Conservation (phyloP, 2,329 filamentous ascomycete species). For the Xylaria sp. region DNA sequence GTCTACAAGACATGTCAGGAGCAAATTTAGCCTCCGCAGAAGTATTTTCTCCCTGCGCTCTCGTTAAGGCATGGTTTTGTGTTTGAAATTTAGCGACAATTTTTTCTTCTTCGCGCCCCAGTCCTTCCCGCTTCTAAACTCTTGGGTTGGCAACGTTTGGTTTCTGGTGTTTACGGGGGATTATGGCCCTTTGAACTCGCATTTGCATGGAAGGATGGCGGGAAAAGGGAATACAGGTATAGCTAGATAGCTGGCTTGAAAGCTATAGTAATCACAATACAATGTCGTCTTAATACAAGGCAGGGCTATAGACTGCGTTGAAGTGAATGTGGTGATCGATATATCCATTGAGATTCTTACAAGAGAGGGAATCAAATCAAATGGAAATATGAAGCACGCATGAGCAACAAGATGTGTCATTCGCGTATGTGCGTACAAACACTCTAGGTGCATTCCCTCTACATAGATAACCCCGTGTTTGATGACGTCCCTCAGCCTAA, state of each 20-base stretch:
- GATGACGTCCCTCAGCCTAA: neutral
- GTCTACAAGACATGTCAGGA: neutral
- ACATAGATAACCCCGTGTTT: neutral
- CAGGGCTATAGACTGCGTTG: neutral
- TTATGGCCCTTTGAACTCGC: constrained; percentile 1
- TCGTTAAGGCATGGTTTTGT: neutral
- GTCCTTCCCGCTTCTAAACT: too few relatives aligned
- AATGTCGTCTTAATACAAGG: constrained; percentile 6
- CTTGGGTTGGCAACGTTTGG: neutral
- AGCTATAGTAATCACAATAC: constrained; percentile 8
- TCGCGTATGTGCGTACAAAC: too few relatives aligned
- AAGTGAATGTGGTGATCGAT: neutral
- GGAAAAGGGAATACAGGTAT: constrained; percentile 16
- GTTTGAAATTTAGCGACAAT: neutral
- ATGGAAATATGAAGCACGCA: too few relatives aligned
- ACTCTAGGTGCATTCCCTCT: too few relatives aligned
- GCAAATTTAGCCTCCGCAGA: neutral
- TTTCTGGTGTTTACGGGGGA: constrained; percentile 11
- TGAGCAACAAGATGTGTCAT: too few relatives aligned
- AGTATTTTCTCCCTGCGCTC: neutral
- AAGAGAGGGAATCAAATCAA: too few relatives aligned
- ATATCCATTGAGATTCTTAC: neutral
- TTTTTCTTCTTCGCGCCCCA: neutral
- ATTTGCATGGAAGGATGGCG: constrained; percentile 27
- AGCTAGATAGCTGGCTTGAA: constrained; percentile 15